Conservation (phyloP, 2,329 filamentous ascomycete species). For the Cercospora berteroae region DNA sequence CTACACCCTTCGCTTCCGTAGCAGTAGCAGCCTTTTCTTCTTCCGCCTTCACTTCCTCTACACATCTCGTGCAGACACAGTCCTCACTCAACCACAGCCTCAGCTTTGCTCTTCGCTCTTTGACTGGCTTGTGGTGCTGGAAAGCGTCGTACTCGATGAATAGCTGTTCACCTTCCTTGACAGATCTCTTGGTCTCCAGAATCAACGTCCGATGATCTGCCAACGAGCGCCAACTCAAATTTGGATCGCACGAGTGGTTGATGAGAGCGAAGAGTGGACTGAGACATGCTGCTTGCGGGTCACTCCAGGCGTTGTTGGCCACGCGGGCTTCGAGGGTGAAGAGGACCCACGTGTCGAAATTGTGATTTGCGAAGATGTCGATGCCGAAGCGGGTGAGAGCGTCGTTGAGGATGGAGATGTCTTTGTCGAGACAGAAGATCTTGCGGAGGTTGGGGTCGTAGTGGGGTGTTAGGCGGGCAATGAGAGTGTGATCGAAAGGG, state of each 20-base stretch:
- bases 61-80: slow-evolving; percentile 32
- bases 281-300: slow-evolving; percentile 50
- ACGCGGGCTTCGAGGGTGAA: slow-evolving; percentile 88
- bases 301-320: slow-evolving; percentile 77
- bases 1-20: slow-evolving; percentile 18
- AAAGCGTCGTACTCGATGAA: slow-evolving; percentile 35
- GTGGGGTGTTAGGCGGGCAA: slow-evolving; percentile 31
- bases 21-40: not conserved
- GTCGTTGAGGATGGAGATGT: slow-evolving; percentile 67
- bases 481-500: slow-evolving; percentile 30
- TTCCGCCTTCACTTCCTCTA: slow-evolving; percentile 26
- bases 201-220: slow-evolving; percentile 25
- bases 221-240: slow-evolving; percentile 71
- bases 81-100: slow-evolving; percentile 30
- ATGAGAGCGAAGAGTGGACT: slow-evolving; percentile 92
- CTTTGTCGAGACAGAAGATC: slow-evolving; percentile 68
- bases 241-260: slow-evolving; percentile 92
- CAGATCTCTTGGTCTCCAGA: slow-evolving; percentile 15
- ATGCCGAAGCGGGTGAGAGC: slow-evolving; percentile 77
- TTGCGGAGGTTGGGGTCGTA: slow-evolving; percentile 22
- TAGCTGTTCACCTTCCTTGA: slow-evolving; percentile 32
- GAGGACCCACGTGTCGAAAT: slow-evolving; percentile 75
- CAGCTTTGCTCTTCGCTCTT: slow-evolving; percentile 23
- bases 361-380: slow-evolving; percentile 61
- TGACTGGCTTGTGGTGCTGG: slow-evolving; percentile 19